A percentile compares a stretch with the other conserved stretches of the same genome.
Evolutionary conservation across 139 green algal genomes (phyloP).

Genomic region (Parachlorella kessleri): DNA sequence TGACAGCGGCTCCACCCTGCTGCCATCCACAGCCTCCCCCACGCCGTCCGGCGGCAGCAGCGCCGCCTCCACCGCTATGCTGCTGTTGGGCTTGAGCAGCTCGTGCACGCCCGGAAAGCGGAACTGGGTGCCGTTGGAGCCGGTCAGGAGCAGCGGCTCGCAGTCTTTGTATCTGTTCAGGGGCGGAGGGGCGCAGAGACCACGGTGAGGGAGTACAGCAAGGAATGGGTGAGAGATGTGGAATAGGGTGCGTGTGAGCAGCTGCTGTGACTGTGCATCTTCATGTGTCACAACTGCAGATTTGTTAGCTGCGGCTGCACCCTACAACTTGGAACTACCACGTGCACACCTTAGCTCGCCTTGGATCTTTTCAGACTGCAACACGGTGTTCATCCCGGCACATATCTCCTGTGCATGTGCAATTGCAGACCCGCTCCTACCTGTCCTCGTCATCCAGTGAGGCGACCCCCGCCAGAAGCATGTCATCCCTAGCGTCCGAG

Average conservation of each 20-base stretch:
- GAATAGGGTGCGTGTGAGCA: no score
- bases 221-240: no score
- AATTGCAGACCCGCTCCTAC: conserved; percentile 63
- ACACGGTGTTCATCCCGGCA: neutral
- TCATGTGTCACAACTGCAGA: no score
- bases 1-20: conserved; percentile 23
- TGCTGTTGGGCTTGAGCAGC: conserved; percentile 25
- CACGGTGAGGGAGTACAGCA: no score
- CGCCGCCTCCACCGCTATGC: conserved; percentile 23
- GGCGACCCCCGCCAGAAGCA: conserved; percentile 43
- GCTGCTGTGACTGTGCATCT: no score
- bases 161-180: conserved; percentile 42
- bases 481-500: conserved; percentile 47
- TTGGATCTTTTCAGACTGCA: no score
- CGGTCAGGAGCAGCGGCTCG: conserved; percentile 56
- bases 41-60: conserved; percentile 42
- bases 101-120: conserved; percentile 56
- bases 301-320: no score
- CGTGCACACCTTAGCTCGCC: no score
- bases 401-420: neutral
- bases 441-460: conserved; percentile 73
- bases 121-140: conserved; percentile 54
- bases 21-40: neutral
- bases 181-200: neutral
- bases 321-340: no score